A percentile compares a stretch with the other conserved stretches of the same genome.
Evolutionary conservation across 2,329 filamentous ascomycete species (phyloP).

Genomic region (Emergomyces africanus): DNA sequence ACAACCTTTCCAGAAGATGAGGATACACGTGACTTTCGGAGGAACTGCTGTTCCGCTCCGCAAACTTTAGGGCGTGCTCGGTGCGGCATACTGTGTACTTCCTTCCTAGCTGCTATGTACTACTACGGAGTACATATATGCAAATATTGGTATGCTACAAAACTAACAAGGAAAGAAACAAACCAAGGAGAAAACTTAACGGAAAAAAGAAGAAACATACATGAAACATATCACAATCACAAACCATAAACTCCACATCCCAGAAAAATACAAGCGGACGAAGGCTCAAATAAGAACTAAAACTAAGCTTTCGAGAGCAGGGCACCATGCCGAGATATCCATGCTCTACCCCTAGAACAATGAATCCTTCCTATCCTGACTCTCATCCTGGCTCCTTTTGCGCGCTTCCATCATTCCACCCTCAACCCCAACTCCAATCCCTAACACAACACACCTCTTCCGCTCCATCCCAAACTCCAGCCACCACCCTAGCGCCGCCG

Average conservation of each 20-base stretch:
- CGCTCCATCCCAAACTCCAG: constrained; percentile 19
- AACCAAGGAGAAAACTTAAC: too few species aligned
- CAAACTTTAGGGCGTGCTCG: too few species aligned
- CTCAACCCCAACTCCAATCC: constrained; percentile 1
- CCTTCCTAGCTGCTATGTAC: too few species aligned
- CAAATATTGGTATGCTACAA: neutral
- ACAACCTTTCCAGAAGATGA: too few species aligned
- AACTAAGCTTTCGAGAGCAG: neutral
- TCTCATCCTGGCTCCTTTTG: neutral
- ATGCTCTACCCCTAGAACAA: neutral
- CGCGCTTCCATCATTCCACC: neutral
- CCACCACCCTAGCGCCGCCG: constrained; percentile 19
- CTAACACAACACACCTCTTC: constrained; percentile 13
- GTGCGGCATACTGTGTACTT: too few species aligned
- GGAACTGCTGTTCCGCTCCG: too few species aligned
- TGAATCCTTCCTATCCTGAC: neutral
- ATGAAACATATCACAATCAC: neutral
- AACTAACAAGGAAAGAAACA: neutral
- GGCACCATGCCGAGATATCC: neutral
- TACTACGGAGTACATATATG: too few species aligned
- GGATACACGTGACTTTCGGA: too few species aligned
- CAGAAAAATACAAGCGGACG: neutral
- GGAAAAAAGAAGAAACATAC: neutral
- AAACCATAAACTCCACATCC: neutral
- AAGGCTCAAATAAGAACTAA: neutral